These are phyloP conservation scores for Aechmea fasciata DNA, from an alignment of 176 grass and related monocot species.

Conservation along the genomic window DNA sequence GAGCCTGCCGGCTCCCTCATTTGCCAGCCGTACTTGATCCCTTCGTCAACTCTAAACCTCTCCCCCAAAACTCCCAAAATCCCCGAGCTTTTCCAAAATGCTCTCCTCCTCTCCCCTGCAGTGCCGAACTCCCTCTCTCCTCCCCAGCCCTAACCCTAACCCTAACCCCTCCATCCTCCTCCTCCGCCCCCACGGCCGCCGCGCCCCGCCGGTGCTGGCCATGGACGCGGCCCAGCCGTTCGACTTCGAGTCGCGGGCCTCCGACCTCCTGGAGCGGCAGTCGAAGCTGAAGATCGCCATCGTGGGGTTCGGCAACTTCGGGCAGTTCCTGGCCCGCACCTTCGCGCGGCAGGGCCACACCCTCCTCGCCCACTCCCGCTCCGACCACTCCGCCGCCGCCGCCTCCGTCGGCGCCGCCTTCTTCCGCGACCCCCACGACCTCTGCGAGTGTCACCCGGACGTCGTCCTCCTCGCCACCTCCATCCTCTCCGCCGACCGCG, in stretches of 20 bases:
- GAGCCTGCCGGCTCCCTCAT: too few species aligned
- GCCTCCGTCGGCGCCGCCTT: slow-evolving; percentile 31
- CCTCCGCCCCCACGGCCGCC: background rate
- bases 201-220: background rate
- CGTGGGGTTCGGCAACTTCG: slow-evolving; percentile 75
- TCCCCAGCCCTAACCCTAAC: background rate
- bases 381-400: slow-evolving; percentile 58
- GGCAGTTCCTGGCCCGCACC: slow-evolving; percentile 50
- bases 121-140: background rate
- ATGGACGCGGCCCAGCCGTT: slow-evolving; percentile 20
- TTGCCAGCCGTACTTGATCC: too few species aligned
- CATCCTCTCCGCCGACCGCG: slow-evolving; percentile 53
- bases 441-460: slow-evolving; percentile 77
- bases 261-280: slow-evolving; percentile 6
- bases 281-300: slow-evolving; percentile 62
- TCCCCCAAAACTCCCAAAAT: background rate
- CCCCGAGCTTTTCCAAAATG: background rate
- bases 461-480: slow-evolving; percentile 66
- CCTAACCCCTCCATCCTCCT: background rate
- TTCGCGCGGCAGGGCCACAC: slow-evolving; percentile 62
- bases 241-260: slow-evolving; percentile 32
- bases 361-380: slow-evolving; percentile 59
- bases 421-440: slow-evolving; percentile 63
- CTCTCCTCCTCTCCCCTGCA: background rate
- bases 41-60: too few species aligned